phyloP scores from a whole-genome alignment of 1,139 yeast species.

The Nematodospora anomalae region DNA sequence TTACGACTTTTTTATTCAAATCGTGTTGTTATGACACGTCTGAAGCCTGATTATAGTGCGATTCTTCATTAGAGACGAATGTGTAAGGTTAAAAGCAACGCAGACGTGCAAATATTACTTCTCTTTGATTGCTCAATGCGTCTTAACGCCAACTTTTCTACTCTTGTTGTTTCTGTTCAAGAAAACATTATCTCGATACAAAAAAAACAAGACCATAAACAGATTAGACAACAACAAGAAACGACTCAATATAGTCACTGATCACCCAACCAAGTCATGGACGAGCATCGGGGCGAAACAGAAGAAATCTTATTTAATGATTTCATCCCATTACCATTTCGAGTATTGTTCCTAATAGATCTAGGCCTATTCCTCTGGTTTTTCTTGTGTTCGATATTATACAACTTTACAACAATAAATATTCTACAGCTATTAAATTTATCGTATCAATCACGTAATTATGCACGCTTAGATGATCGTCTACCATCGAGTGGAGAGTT shows the following conservation, averaged over 20 bases:
- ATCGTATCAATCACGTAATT: constrained; percentile 42
- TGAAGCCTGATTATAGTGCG: constrained; percentile 18
- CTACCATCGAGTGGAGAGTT: constrained; percentile 32
- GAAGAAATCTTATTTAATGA: constrained; percentile 21
- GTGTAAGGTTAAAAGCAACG: not conserved
- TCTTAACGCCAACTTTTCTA: no score
- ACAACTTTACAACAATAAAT: constrained; percentile 28
- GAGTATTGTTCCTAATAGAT: constrained; percentile 33
- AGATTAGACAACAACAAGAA: no score
- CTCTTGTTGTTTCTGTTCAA: no score
- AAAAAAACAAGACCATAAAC: no score
- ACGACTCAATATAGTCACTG: no score
- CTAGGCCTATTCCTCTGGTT: constrained; percentile 40
- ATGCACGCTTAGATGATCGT: constrained; percentile 26
- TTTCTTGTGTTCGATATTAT: constrained; percentile 28
- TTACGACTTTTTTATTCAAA: constrained; percentile 33
- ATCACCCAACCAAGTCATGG: constrained; percentile 12
- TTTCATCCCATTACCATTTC: constrained; percentile 41
- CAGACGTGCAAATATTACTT: no score
- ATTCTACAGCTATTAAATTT: constrained; percentile 37
- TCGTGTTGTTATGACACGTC: constrained; percentile 25
- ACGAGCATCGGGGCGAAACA: constrained; percentile 13
- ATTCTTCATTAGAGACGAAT: not conserved
- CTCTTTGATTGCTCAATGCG: no score
- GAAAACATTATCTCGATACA: no score